Evolutionary conservation across 306 rosid species (phyloP).

Genomic region (Citrullus colocynthis): DNA sequence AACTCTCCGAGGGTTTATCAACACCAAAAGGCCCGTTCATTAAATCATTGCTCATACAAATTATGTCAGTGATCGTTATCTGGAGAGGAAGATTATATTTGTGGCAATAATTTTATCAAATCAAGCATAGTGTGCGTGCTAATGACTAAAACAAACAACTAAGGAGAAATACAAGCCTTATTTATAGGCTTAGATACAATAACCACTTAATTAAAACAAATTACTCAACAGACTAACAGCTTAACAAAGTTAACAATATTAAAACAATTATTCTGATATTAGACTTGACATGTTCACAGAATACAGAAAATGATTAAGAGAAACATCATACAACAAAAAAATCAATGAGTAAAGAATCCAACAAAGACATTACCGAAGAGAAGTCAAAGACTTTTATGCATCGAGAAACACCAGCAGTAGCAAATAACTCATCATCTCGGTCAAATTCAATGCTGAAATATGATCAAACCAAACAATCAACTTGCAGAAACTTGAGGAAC

Average conservation of each 20-base stretch:
- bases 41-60: neutral
- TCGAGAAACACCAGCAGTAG: conserved; percentile 97
- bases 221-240: no score
- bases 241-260: no score
- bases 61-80: neutral
- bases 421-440: conserved; percentile 83
- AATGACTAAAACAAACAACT: neutral
- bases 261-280: no score
- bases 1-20: neutral
- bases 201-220: no score
- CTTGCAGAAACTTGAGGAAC: conserved; percentile 4
- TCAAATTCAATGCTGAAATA: conserved; percentile 93
- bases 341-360: conserved; percentile 9
- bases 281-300: neutral
- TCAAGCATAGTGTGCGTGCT: neutral
- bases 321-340: neutral
- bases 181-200: no score
- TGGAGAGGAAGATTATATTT: neutral
- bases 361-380: conserved; percentile 44
- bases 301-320: neutral
- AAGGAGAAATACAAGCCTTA: no score
- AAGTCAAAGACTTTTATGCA: conserved; percentile 94
- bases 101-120: neutral
- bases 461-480: conserved; percentile 16
- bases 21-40: neutral